These are phyloP conservation scores for Ogataea wickerhamii DNA, from an alignment of 805 yeast species.

Conservation along the genomic window DNA sequence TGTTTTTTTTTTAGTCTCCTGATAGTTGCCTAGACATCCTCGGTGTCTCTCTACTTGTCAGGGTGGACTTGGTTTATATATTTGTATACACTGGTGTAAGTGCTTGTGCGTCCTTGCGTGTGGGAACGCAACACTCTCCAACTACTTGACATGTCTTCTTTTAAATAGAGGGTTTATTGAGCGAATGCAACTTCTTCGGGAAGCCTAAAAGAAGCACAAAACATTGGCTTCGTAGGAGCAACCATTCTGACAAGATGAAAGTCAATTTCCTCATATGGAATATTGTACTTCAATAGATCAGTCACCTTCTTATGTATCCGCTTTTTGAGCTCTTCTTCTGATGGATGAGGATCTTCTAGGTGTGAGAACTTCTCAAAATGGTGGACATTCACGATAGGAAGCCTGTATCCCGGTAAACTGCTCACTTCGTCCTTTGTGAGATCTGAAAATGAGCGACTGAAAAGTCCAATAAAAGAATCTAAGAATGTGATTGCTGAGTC, in stretches of 20 bases:
- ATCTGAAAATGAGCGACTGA: slow-evolving; percentile 38
- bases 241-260: slow-evolving; percentile 91
- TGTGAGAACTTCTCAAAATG: slow-evolving; percentile 89
- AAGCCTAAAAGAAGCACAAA: slow-evolving; percentile 73
- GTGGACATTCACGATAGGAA: slow-evolving; percentile 82
- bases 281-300: slow-evolving; percentile 43
- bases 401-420: slow-evolving; percentile 42
- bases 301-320: slow-evolving; percentile 58
- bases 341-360: slow-evolving; percentile 62
- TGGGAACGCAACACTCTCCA: background rate
- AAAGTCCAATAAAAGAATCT: slow-evolving; percentile 73
- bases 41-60: too few species aligned
- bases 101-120: slow-evolving; percentile 1
- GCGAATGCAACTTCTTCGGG: slow-evolving; percentile 65
- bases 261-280: slow-evolving; percentile 44
- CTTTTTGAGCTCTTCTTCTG: slow-evolving; percentile 60
- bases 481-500: slow-evolving; percentile 85
- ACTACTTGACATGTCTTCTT: background rate
- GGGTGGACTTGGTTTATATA: background rate
- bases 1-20: background rate
- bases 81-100: slow-evolving; percentile 10
- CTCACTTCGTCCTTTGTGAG: slow-evolving; percentile 35
- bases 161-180: background rate
- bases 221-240: slow-evolving; percentile 97
- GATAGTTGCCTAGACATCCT: too few species aligned